Percentiles rank a stretch among this genome's conserved stretches.
Evolutionary conservation across 2,329 filamentous ascomycete genomes (phyloP).

Genomic region (Dryadomyces quercus-mongolicae): DNA sequence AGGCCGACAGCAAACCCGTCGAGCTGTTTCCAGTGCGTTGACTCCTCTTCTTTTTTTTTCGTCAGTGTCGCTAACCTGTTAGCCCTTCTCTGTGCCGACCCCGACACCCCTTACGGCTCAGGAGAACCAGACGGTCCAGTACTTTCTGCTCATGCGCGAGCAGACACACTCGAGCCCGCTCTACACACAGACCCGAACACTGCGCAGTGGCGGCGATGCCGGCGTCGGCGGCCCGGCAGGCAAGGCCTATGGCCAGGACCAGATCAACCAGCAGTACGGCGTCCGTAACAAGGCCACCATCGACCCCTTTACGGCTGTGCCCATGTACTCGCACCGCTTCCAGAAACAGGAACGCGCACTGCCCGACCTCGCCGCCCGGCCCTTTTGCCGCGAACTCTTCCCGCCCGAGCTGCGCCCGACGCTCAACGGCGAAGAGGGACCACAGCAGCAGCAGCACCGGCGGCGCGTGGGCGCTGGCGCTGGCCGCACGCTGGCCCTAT

Average conservation of each 20-base stretch:
- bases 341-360: slow-evolving; percentile 36
- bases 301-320: slow-evolving; percentile 46
- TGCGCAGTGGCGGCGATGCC: slow-evolving; percentile 16
- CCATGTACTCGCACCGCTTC: slow-evolving; percentile 46
- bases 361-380: slow-evolving; percentile 38
- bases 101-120: slow-evolving; percentile 28
- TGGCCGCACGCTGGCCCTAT: slow-evolving; percentile 31
- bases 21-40: slow-evolving; percentile 43
- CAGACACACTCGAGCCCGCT: slow-evolving; percentile 42
- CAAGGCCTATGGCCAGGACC: slow-evolving; percentile 41
- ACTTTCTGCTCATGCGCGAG: slow-evolving; percentile 43
- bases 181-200: slow-evolving; percentile 42
- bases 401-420: slow-evolving; percentile 43
- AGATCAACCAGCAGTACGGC: slow-evolving; percentile 44
- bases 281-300: slow-evolving; percentile 41
- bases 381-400: slow-evolving; percentile 39
- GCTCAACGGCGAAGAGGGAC: slow-evolving; percentile 34
- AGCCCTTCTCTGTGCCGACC: slow-evolving; percentile 38
- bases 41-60: not conserved
- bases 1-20: slow-evolving; percentile 40
- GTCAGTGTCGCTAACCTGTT: not conserved
- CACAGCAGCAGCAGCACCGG: slow-evolving; percentile 11
- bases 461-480: not conserved
- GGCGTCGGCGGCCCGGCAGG: slow-evolving; percentile 17
- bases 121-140: slow-evolving; percentile 35